phyloP scores from a whole-genome alignment of 1,139 yeast species.

The Spathaspora sp. region DNA sequence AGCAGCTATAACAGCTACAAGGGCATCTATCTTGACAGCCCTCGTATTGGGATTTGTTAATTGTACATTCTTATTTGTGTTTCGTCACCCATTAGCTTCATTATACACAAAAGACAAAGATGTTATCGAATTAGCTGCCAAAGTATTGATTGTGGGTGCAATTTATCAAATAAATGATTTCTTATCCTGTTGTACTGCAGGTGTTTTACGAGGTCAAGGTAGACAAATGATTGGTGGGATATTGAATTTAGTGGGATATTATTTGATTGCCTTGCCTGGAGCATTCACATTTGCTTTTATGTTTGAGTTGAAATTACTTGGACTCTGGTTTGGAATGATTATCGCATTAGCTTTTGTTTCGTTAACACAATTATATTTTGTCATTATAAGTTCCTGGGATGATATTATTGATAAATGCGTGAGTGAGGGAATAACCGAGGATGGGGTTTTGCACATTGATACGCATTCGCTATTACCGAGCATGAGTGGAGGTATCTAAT shows the following conservation, averaged over 20 bases:
- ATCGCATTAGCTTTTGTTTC: constrained; percentile 52
- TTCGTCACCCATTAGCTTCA: constrained; percentile 42
- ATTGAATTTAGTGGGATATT: constrained; percentile 56
- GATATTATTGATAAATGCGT: constrained; percentile 44
- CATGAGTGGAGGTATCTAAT: constrained; percentile 21
- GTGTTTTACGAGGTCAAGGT: constrained; percentile 66
- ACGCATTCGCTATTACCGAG: constrained; percentile 35
- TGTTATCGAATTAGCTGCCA: constrained; percentile 51
- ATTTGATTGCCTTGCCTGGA: constrained; percentile 57
- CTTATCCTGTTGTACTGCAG: constrained; percentile 55
- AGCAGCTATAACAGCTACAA: constrained; percentile 45
- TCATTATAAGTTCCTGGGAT: constrained; percentile 57
- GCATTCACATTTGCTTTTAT: constrained; percentile 56
- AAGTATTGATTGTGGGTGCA: constrained; percentile 55
- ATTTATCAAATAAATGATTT: constrained; percentile 60
- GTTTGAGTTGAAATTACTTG: constrained; percentile 44
- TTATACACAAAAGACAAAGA: constrained; percentile 50
- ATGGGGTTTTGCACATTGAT: constrained; percentile 30
- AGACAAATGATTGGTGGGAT: constrained; percentile 66
- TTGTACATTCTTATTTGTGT: constrained; percentile 34
- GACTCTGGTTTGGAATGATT: constrained; percentile 65
- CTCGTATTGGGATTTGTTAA: constrained; percentile 43
- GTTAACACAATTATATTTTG: constrained; percentile 44
- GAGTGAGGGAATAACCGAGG: constrained; percentile 41
- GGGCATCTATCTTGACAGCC: constrained; percentile 43